Base-by-base conservation (phyloP, 495 filamentous ascomycete species). In the Penicillium nucicola region DNA sequence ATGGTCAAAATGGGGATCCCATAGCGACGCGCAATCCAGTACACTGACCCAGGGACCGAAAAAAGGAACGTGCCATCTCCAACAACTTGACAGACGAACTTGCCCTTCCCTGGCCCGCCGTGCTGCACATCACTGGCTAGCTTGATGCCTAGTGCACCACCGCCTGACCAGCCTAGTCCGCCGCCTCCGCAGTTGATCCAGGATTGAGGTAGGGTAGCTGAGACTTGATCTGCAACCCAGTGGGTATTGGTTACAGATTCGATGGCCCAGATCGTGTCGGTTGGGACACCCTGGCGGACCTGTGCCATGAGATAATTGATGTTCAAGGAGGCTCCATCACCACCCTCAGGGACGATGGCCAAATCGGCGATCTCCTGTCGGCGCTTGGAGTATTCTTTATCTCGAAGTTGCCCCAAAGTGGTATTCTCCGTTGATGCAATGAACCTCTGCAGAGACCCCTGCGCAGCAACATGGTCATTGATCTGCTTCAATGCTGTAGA, bases 181-280 rank as follows among this genome's bases (percentile, higher is more conserved):
- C 92, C 92, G 28, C 92, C 92, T 12, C 92, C 92, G 65, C 92
- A 97, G 72, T 95, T 96, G 61, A 96, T 84, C 85, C 89, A 93
- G 7, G 83, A 84, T 5, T 91, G 88, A 0, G 91, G 92, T 1
- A 83, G 53, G 12, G 81, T 87, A 10, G 85, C 84, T 60, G 82
- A 81, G n/a, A 97, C 62, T 55, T 89, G 85, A 57, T 97, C 90
- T 17, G 89, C 84, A 12, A 95, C 88, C 42, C 87, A 82, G 2
- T 63, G 67, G 0, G 89, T 90, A 46, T 88, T 85, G 6, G 92
- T 97, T 15, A 97, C 92, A 1, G 92, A 84, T 71, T 97, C 92
- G 48, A 96, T 77, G 4, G 85, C 85, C 75, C 82, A 95, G 51
- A 96, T 89, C 4, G 90, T 88, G 62, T 92, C 88, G 19, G 75